These are phyloP conservation scores for Amoeboaphelidium occidentale DNA, from an alignment of 371 early-diverging fungal species.

Conservation along the genomic window DNA sequence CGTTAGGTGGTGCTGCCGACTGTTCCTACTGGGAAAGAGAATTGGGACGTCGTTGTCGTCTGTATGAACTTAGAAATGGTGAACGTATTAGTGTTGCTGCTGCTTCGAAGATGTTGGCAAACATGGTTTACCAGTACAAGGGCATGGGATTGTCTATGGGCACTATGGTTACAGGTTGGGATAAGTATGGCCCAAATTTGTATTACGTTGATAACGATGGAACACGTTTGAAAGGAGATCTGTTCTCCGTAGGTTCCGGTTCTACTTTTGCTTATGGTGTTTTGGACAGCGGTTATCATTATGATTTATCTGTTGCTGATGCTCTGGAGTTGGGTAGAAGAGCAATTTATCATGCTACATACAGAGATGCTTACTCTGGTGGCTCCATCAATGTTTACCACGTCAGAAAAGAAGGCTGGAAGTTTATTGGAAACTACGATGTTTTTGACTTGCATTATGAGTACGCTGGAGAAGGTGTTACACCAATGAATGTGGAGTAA, in stretches of 20 bases:
- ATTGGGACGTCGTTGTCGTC: conserved; percentile 80
- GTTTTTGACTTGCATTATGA: conserved; percentile 57
- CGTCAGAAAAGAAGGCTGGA: conserved; percentile 78
- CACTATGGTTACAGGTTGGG: conserved; percentile 99
- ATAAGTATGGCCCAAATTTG: conserved; percentile 84
- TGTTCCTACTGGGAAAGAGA: conserved; percentile 99
- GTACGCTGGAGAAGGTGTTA: too few species aligned
- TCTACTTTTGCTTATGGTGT: conserved; percentile 96
- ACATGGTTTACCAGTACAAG: conserved; percentile 93
- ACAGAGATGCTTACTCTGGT: conserved; percentile 97
- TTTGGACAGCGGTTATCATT: conserved; percentile 70
- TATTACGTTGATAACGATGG: conserved; percentile 98
- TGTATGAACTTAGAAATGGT: conserved; percentile 92
- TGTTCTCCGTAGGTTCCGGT: conserved; percentile 96
- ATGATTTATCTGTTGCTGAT: conserved; percentile 69
- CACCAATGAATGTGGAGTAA: too few species aligned
- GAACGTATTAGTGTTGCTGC: conserved; percentile 95
- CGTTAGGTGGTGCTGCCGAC: conserved; percentile 99
- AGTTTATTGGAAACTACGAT: conserved; percentile 55
- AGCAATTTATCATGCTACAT: conserved; percentile 96
- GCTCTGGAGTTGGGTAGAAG: conserved; percentile 87
- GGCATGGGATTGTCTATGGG: conserved; percentile 99
- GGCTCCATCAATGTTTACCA: conserved; percentile 88
- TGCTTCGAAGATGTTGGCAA: conserved; percentile 89
- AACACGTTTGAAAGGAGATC: conserved; percentile 62